Conservation (phyloP, 768 basidiomycete genomes). For the Termitomyces eurrhizus region DNA sequence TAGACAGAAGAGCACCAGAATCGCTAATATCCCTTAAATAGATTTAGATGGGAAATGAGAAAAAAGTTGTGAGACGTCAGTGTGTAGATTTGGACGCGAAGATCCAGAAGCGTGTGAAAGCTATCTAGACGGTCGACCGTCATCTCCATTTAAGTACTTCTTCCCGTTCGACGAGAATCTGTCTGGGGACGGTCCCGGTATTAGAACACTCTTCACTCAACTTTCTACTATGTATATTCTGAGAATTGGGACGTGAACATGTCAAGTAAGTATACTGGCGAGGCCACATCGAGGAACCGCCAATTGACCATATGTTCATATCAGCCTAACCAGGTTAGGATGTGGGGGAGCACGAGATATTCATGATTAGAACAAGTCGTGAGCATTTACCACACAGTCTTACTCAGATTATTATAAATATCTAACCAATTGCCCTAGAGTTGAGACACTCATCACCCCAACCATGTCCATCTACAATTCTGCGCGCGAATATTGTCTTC, state of each 20-base stretch:
- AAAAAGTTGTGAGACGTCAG: background rate
- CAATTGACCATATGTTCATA: background rate
- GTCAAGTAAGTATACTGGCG: background rate
- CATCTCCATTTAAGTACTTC: background rate
- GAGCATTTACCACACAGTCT: background rate
- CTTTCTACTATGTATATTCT: background rate
- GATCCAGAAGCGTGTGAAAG: background rate
- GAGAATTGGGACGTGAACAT: background rate
- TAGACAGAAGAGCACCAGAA: too few relatives aligned
- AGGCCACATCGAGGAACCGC: background rate
- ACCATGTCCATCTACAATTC: constrained; percentile 11
- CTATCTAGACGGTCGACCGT: background rate
- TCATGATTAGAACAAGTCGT: background rate
- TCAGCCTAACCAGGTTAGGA: background rate
- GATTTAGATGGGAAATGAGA: background rate
- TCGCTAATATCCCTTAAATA: background rate
- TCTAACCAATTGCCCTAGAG: background rate
- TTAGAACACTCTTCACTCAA: background rate
- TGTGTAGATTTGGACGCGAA: too few relatives aligned
- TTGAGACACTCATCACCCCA: background rate
- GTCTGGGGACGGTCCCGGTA: background rate
- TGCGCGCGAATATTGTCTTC: constrained; percentile 15
- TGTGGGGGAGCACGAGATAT: background rate
- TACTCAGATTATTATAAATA: constrained; percentile 1
- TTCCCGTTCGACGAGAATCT: background rate